A percentile compares a stretch with the other conserved stretches of the same genome.
Conservation (phyloP, 805 yeast genomes). For the Lachancea mirantina region DNA sequence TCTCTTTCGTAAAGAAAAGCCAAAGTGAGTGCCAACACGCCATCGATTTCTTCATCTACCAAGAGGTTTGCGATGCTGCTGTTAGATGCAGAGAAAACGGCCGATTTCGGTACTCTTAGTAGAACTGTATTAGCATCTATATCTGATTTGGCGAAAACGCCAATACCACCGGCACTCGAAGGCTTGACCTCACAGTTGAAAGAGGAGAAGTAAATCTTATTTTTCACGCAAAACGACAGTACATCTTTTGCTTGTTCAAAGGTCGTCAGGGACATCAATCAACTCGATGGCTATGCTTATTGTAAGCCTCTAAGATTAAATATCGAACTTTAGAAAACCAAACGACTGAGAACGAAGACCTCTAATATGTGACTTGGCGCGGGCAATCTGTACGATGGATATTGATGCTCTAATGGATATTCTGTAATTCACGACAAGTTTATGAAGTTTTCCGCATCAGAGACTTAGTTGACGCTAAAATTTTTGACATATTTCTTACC, state of each 20-base stretch:
- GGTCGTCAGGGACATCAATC: conserved; percentile 30
- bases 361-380: too few relatives aligned
- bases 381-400: too few relatives aligned
- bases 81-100: conserved; percentile 51
- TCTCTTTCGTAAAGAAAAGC: conserved; percentile 64
- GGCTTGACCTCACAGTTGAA: conserved; percentile 37
- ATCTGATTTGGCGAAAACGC: conserved; percentile 54
- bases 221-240: conserved; percentile 46
- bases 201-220: conserved; percentile 49
- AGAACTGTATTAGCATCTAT: conserved; percentile 36
- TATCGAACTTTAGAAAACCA: neutral
- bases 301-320: too few relatives aligned
- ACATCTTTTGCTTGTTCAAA: conserved; percentile 26
- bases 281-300: neutral
- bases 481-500: too few relatives aligned
- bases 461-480: neutral
- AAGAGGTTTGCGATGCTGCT: conserved; percentile 61
- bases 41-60: conserved; percentile 50
- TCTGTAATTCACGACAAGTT: neutral
- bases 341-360: too few relatives aligned
- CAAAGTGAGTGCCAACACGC: conserved; percentile 59
- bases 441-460: neutral
- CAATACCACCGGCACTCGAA: conserved; percentile 59
- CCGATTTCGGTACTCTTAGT: conserved; percentile 54
- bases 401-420: neutral